Evolutionary conservation across 305 asterid species (phyloP), one percentile per base, ranked within the genome.

Genomic region (Ilex paraguariensis): DNA sequence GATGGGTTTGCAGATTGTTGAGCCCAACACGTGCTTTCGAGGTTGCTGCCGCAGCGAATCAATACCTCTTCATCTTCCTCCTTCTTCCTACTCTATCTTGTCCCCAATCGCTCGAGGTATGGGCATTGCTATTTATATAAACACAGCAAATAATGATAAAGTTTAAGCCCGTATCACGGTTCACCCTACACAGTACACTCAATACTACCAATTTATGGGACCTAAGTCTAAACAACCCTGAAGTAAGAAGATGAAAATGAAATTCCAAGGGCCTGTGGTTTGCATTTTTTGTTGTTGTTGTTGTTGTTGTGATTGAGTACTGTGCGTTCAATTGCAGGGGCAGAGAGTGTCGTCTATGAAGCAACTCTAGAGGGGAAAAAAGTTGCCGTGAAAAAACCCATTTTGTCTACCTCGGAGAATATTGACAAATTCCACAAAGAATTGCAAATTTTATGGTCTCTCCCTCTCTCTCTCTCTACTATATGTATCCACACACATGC

Each of bases 21-120:
- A 89, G 55, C 90, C 93, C 39, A 92, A 85, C 76, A 79, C 81
- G 57, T 92, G 98, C 73, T 59, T 89, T 63, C 83, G 98, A 31
- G 98, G 98, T 6, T 92, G 98, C 64, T 92, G 98, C 81, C 82
- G 58, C 58, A 92, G 97, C 87, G 76, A 68, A 63, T 81, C 82
- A 31, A 85, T 89, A 80, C 98, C 97, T 74, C 87, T 92, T 70
- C 88, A 77, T 69, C 97, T 89, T 62, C 79, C 40, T 45, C 84
- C 90, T 67, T 78, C 90, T 61, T 71, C 82, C 21, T 87, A 82
- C 65, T 81, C 97, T 57, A 72, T 92, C 57, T 75, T 81, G 56
- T 80, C 87, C 64, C 87, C 90, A 49, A 84, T 92, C 57, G 98
- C 96, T 66, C 79, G 82, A 81, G 98, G 98, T 86, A 66, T 56